These are phyloP conservation scores for Cryptococcus wingfieldii DNA, from an alignment of 1,284 basidiomycete species.

Conservation along the genomic window DNA sequence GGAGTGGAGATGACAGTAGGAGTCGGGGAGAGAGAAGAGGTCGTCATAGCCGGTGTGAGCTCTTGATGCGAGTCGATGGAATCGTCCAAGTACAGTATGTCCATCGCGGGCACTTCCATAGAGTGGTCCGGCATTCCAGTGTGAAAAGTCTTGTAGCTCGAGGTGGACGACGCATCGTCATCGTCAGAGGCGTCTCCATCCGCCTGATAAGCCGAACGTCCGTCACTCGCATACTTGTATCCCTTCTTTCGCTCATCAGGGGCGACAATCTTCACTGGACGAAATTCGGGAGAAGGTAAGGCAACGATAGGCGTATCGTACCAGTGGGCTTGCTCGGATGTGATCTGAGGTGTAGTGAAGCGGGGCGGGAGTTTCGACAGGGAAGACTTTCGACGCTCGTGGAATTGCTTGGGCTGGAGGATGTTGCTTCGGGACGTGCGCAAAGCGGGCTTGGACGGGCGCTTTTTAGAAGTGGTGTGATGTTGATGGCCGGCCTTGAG, in stretches of 20 bases:
- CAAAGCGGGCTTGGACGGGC: not conserved
- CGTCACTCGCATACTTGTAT: not conserved
- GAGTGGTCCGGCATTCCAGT: not conserved
- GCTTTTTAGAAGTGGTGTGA: not conserved
- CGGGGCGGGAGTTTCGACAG: not conserved
- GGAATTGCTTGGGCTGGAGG: not conserved
- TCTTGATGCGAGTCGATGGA: too few species aligned
- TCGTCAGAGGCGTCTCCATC: not conserved
- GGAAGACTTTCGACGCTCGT: not conserved
- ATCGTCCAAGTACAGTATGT: too few species aligned
- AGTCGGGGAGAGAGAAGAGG: too few species aligned
- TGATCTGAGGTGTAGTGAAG: too few species aligned
- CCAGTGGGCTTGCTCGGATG: not conserved
- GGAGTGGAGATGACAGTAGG: too few species aligned
- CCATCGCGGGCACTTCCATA: too few species aligned
- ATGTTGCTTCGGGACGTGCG: not conserved
- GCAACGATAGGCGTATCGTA: not conserved
- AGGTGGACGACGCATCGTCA: not conserved
- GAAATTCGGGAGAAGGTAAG: not conserved
- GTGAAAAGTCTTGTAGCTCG: not conserved
- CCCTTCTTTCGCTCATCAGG: not conserved
- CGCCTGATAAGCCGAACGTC: not conserved
- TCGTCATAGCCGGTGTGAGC: too few species aligned
- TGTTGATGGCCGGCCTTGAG: slow-evolving; percentile 59
- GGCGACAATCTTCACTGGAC: not conserved